These are phyloP conservation scores for Aspergillus puulaauensis DNA, from an alignment of 2,329 filamentous ascomycete genomes.

Conservation along the genomic window DNA sequence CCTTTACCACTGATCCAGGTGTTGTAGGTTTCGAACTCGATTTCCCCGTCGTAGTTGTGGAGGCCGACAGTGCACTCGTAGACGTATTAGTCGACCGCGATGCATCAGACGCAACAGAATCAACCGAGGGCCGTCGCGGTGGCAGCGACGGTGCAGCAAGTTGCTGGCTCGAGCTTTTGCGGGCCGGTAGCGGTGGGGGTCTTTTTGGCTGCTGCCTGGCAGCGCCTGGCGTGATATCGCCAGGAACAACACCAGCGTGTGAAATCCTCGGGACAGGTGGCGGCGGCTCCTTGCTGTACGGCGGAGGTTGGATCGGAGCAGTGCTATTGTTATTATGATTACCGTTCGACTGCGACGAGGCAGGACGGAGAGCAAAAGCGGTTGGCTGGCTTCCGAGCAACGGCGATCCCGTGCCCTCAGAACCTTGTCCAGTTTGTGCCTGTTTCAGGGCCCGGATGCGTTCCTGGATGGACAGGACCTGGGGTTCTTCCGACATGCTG, in stretches of 20 bases:
- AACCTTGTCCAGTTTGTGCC: slow-evolving; percentile 39
- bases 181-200: slow-evolving; percentile 48
- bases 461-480: slow-evolving; percentile 45
- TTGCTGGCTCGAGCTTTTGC: slow-evolving; percentile 40
- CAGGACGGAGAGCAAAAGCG: slow-evolving; percentile 25
- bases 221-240: slow-evolving; percentile 17
- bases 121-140: slow-evolving; percentile 47
- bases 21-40: slow-evolving; percentile 34
- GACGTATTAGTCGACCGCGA: slow-evolving; percentile 45
- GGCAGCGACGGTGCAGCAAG: slow-evolving; percentile 48
- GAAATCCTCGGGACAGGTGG: not conserved
- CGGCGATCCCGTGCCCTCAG: slow-evolving; percentile 28
- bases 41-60: slow-evolving; percentile 28
- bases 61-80: slow-evolving; percentile 23
- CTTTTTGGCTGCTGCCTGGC: slow-evolving; percentile 27
- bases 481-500: slow-evolving; percentile 43
- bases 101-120: slow-evolving; percentile 55
- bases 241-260: slow-evolving; percentile 22
- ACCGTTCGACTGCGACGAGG: slow-evolving; percentile 16
- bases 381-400: slow-evolving; percentile 25
- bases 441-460: slow-evolving; percentile 48
- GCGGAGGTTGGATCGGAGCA: not conserved
- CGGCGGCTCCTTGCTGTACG: not conserved
- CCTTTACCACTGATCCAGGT: slow-evolving; percentile 42
- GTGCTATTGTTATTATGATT: not conserved